Percentiles rank a stretch among this genome's conserved stretches.
phyloP scores from a whole-genome alignment of 2,329 filamentous ascomycete genomes.

The Trichoderma sp. region DNA sequence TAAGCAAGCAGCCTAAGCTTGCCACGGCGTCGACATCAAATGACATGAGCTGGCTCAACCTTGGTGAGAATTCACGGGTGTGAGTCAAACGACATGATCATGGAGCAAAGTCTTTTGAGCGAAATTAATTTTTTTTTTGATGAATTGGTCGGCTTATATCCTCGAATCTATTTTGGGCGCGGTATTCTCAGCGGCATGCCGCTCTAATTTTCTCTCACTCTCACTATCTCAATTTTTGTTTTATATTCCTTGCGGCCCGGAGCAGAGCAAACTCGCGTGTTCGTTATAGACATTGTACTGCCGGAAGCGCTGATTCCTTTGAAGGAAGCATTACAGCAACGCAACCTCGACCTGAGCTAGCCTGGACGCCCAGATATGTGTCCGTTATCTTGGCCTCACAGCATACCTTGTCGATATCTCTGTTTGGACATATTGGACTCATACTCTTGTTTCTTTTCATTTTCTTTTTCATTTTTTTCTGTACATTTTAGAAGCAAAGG shows the following conservation, averaged over 20 bases:
- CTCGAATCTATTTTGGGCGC: conserved; percentile 24
- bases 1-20: conserved; percentile 54
- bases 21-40: conserved; percentile 53
- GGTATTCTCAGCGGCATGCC: conserved; percentile 20
- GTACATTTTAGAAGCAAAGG: conserved; percentile 41
- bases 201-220: conserved; percentile 25
- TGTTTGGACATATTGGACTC: conserved; percentile 39
- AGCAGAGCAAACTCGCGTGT: not conserved
- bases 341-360: conserved; percentile 16
- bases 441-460: conserved; percentile 34
- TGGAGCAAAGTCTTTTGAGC: conserved; percentile 25
- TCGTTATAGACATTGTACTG: conserved; percentile 1
- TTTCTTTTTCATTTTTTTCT: conserved; percentile 33
- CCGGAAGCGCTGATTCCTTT: conserved; percentile 14
- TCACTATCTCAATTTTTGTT: conserved; percentile 2
- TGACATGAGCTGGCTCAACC: conserved; percentile 81
- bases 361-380: conserved; percentile 16
- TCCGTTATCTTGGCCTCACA: conserved; percentile 11
- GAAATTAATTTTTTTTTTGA: conserved; percentile 24
- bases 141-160: conserved; percentile 28
- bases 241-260: conserved; percentile 1
- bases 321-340: conserved; percentile 12
- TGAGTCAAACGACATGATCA: conserved; percentile 28
- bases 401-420: conserved; percentile 36
- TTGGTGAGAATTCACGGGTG: conserved; percentile 52